Base-by-base conservation (phyloP, 495 filamentous ascomycete genomes). In the Tuber microsphaerosporum region DNA sequence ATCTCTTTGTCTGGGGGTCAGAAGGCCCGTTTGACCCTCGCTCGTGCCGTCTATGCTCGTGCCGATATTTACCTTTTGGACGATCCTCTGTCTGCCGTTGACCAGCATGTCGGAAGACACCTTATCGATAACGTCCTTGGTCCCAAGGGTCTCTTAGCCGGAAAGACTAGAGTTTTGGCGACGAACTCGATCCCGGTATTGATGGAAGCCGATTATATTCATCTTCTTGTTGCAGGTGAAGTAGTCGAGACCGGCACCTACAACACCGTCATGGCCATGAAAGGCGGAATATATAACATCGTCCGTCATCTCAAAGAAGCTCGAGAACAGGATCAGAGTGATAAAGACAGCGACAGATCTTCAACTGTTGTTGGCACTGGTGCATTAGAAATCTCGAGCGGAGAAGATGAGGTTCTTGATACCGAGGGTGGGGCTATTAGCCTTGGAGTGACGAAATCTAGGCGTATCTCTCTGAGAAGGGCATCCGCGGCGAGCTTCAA, bases 1-100 rank as follows among this genome's bases (percentile, higher is more conserved):
- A 99, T 99, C 46, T 97, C 95, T 8, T 88, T 99, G 48, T 97
- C 94, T 71, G 96, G 96, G 75, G 96, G 96, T 51, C 96, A 99
- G 84, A 98, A 96, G 85, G 95, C 96, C 74, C 90, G 96, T 22
- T 86, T 99, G 80, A 95, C 94, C n/a, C 87, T 99, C 73, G 96
- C 96, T 20, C 88, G 96, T 82, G 96, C 96, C 70, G 96, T 99
- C 2, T 99, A 99, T 83, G 94, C 96, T 74, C 89, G 96, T 77
- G 93, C 95, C n/a, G 96, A 99, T 84, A 89, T 99, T 75, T 99
- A 98, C 79, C 85, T 99, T 19, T 86, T 99, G 9, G 96, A 99
- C 81, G 96, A 99, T 83, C 90, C 92, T 75, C 86, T 99, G 31
- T 97, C 94, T 39, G 95, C 96, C 2, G 96, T 99, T 26, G 96